phyloP scores from a whole-genome alignment of 176 grass and related monocot genomes.

The Carex cristatella region DNA sequence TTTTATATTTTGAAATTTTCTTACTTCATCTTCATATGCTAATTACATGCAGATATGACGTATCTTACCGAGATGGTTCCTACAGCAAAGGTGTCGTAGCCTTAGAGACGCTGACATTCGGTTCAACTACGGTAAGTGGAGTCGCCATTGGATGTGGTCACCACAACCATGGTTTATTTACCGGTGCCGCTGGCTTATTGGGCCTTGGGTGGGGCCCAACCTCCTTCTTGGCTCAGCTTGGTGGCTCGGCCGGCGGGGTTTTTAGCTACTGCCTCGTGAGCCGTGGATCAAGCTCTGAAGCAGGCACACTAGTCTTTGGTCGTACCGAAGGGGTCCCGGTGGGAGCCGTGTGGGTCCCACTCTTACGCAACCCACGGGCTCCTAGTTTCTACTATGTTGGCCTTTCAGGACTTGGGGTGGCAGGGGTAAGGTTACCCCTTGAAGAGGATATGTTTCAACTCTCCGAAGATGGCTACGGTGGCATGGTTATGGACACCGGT shows the following conservation, averaged over 20 bases:
- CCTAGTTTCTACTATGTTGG: constrained; percentile 93
- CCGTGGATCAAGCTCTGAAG: constrained; percentile 28
- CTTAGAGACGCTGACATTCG: constrained; percentile 76
- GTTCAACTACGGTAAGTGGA: constrained; percentile 34
- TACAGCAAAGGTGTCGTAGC: constrained; percentile 68
- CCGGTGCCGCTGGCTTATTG: constrained; percentile 52
- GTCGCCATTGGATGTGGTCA: constrained; percentile 90
- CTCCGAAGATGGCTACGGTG: constrained; percentile 56
- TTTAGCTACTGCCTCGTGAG: constrained; percentile 89
- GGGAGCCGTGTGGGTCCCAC: constrained; percentile 85
- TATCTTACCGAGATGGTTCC: constrained; percentile 77
- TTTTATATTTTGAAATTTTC: neutral
- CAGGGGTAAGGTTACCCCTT: constrained; percentile 41
- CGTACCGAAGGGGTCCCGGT: constrained; percentile 58
- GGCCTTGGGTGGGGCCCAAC: constrained; percentile 91
- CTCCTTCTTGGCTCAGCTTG: constrained; percentile 76
- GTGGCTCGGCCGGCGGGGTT: constrained; percentile 55
- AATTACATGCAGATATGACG: constrained; percentile 41
- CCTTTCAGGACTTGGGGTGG: constrained; percentile 64
- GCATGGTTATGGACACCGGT: constrained; percentile 87
- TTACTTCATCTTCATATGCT: neutral
- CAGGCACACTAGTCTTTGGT: constrained; percentile 53
- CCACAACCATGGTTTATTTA: constrained; percentile 73
- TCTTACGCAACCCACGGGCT: constrained; percentile 53
- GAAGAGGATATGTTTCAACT: constrained; percentile 58